Evolutionary conservation across 192 early-diverging fungal species (phyloP).

Genomic region (Backusella morwellensis): DNA sequence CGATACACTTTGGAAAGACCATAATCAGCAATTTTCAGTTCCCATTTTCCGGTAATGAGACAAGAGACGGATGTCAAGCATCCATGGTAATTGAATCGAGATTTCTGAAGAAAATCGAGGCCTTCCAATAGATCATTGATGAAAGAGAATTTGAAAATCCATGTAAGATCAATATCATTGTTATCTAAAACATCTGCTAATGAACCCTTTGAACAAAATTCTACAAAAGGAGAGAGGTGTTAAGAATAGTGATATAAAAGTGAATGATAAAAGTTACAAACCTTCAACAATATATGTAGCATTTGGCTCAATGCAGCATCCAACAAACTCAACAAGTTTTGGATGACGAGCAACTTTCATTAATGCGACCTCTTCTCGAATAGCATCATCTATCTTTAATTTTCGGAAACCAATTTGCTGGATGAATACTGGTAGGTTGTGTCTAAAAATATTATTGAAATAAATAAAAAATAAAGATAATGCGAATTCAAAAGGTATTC

Average conservation of each 20-base stretch:
- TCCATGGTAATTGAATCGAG: constrained; percentile 40
- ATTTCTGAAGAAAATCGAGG: constrained; percentile 47
- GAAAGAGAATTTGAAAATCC: constrained; percentile 46
- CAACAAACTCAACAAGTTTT: constrained; percentile 43
- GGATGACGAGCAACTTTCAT: constrained; percentile 35
- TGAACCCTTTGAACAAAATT: constrained; percentile 42
- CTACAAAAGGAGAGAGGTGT: constrained; percentile 2
- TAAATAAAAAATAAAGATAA: neutral
- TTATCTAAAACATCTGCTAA: constrained; percentile 38
- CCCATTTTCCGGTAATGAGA: constrained; percentile 41
- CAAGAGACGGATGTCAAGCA: constrained; percentile 38
- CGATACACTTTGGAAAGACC: constrained; percentile 32
- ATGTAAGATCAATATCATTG: constrained; percentile 39
- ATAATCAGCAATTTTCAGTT: constrained; percentile 44
- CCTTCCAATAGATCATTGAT: constrained; percentile 43
- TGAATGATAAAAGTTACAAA: neutral
- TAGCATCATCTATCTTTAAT: neutral
- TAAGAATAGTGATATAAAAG: neutral
- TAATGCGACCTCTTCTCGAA: constrained; percentile 11
- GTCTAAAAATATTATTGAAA: constrained; percentile 13
- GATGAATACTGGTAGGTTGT: constrained; percentile 24
- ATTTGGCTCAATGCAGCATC: constrained; percentile 30
- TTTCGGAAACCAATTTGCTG: constrained; percentile 22
- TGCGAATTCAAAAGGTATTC: neutral
- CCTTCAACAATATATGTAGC: constrained; percentile 44